Evolutionary conservation across 1,284 basidiomycete species (phyloP).

Genomic region (Pseudozyma sp.): DNA sequence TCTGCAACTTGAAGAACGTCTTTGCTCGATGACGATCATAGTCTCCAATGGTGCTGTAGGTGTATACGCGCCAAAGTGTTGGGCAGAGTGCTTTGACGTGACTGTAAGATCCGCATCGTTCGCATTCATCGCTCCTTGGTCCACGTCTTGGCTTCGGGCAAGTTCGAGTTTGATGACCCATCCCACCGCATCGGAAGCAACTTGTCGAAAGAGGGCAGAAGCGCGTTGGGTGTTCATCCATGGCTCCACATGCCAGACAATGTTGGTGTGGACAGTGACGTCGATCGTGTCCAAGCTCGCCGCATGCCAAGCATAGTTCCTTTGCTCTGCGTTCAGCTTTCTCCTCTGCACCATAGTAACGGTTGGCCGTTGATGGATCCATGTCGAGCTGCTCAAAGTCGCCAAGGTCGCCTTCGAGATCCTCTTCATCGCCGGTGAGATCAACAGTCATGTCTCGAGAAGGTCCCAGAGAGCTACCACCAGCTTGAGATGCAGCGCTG

Average conservation of each 20-base stretch:
- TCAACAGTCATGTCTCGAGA: background rate
- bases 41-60: conserved; percentile 77
- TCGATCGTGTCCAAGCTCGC: conserved; percentile 57
- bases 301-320: conserved; percentile 54
- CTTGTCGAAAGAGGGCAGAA: conserved; percentile 84
- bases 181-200: conserved; percentile 86
- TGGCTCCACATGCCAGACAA: conserved; percentile 88
- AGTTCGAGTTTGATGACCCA: conserved; percentile 80
- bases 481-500: background rate
- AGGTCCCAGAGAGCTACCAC: conserved; percentile 2
- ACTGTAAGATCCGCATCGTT: conserved; percentile 78
- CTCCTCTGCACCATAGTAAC: conserved; percentile 59
- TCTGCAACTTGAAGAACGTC: conserved; percentile 24
- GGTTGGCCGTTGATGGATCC: conserved; percentile 39
- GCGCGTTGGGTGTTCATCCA: conserved; percentile 83
- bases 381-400: conserved; percentile 55
- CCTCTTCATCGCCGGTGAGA: conserved; percentile 4
- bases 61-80: conserved; percentile 86
- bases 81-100: conserved; percentile 86
- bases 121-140: conserved; percentile 73
- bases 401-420: conserved; percentile 44
- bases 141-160: conserved; percentile 73
- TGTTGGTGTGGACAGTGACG: conserved; percentile 69
- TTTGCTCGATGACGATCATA: conserved; percentile 67
- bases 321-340: conserved; percentile 44